These are phyloP conservation scores for Sarocladium strictum DNA, from an alignment of 2,329 filamentous ascomycete species.

Conservation along the genomic window DNA sequence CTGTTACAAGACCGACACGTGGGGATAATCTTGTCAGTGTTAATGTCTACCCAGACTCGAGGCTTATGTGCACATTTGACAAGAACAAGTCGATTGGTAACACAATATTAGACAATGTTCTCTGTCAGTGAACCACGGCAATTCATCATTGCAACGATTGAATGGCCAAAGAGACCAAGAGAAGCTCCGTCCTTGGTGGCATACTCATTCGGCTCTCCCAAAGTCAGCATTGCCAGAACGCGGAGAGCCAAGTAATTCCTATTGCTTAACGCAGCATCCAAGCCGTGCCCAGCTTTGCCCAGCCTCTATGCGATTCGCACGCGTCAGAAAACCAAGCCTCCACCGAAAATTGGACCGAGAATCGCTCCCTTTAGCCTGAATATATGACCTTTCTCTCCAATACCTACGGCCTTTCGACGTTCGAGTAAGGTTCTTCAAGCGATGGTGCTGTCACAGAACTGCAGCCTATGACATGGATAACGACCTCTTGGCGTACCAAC, in stretches of 20 bases:
- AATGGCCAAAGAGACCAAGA: too few species aligned
- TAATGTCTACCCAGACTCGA: too few species aligned
- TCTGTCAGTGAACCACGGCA: too few species aligned
- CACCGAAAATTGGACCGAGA: neutral
- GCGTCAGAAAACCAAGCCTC: neutral
- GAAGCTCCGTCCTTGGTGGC: too few species aligned
- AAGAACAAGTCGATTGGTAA: too few species aligned
- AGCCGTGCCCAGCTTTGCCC: constrained; percentile 4
- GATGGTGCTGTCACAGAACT: neutral
- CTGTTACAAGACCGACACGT: too few species aligned
- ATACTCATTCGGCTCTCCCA: neutral
- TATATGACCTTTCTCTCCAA: neutral
- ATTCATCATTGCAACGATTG: too few species aligned
- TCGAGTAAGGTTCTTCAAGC: too few species aligned
- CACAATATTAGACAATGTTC: too few species aligned
- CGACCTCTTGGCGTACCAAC: neutral
- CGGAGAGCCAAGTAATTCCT: neutral
- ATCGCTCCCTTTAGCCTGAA: constrained; percentile 2
- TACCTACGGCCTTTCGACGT: too few species aligned
- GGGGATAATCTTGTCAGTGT: too few species aligned
- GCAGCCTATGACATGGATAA: neutral
- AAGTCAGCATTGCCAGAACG: neutral
- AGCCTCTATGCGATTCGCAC: constrained; percentile 4
- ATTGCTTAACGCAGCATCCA: neutral
- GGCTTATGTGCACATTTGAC: too few species aligned